phyloP scores from a whole-genome alignment of 768 basidiomycete genomes.

The Arthromyces matolae region DNA sequence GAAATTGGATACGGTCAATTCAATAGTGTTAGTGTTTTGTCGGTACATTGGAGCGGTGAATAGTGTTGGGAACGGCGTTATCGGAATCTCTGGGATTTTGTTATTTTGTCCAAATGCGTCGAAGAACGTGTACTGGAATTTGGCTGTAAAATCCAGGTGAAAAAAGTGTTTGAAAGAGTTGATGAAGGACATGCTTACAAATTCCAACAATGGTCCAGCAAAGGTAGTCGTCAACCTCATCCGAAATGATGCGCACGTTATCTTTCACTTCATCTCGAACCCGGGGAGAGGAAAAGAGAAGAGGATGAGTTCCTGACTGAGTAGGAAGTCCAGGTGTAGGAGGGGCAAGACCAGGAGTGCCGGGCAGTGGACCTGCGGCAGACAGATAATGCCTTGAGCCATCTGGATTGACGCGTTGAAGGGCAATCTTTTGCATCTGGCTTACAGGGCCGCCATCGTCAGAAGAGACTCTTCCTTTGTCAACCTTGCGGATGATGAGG shows the following conservation, averaged over 20 bases:
- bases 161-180: conserved; percentile 3
- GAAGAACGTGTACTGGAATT: conserved; percentile 94
- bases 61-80: conserved; percentile 88
- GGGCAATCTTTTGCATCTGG: conserved; percentile 94
- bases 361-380: conserved; percentile 81
- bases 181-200: conserved; percentile 48
- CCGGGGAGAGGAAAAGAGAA: conserved; percentile 76
- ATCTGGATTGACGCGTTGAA: conserved; percentile 79
- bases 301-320: conserved; percentile 76
- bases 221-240: conserved; percentile 92
- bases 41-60: conserved; percentile 78
- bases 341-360: conserved; percentile 64
- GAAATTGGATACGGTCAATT: conserved; percentile 85
- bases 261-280: conserved; percentile 82
- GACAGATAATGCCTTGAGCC: conserved; percentile 85
- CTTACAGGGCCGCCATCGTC: conserved; percentile 91
- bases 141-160: conserved; percentile 45
- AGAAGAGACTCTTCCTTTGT: conserved; percentile 82
- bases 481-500: conserved; percentile 86
- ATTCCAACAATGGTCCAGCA: conserved; percentile 97
- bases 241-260: conserved; percentile 68
- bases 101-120: conserved; percentile 82
- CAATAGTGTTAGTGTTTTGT: conserved; percentile 67
- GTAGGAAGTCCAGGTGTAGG: conserved; percentile 74
- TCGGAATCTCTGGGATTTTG: conserved; percentile 70